phyloP scores from a whole-genome alignment of 331 rosid genomes.

The Phaseolus coccineus region DNA sequence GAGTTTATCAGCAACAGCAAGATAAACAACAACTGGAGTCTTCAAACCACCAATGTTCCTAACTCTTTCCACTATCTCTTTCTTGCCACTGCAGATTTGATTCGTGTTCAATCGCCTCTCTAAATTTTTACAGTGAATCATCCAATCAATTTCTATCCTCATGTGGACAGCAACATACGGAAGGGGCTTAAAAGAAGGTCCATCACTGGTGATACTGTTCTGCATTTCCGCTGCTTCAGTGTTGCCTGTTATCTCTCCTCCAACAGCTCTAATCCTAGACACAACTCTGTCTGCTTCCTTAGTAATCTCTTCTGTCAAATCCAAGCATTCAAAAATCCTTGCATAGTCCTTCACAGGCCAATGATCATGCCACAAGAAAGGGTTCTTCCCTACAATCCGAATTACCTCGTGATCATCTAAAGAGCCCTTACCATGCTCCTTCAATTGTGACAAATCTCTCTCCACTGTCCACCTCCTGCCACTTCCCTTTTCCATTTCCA shows the following conservation, averaged over 20 bases:
- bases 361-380: conserved; percentile 94
- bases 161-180: conserved; percentile 88
- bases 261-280: conserved; percentile 66
- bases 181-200: conserved; percentile 30
- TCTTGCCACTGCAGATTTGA: conserved; percentile 83
- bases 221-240: conserved; percentile 22
- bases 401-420: conserved; percentile 63
- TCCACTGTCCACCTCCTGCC: conserved; percentile 88
- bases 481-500: conserved; percentile 76
- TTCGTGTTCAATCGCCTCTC: conserved; percentile 65
- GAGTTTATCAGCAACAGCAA: conserved; percentile 83
- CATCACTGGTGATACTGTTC: not conserved
- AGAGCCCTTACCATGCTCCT: conserved; percentile 47
- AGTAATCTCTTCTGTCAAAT: conserved; percentile 67
- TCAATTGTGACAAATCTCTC: conserved; percentile 80
- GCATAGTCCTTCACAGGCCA: conserved; percentile 91
- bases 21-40: conserved; percentile 64
- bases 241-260: conserved; percentile 14
- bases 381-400: conserved; percentile 75
- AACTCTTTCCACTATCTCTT: conserved; percentile 73
- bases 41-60: conserved; percentile 57
- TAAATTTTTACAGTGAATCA: conserved; percentile 87
- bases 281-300: conserved; percentile 77
- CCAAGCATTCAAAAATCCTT: conserved; percentile 76
- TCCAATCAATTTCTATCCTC: conserved; percentile 95